These are phyloP conservation scores for Kwoniella dendrophila DNA, from an alignment of 768 basidiomycete genomes.

Conservation along the genomic window DNA sequence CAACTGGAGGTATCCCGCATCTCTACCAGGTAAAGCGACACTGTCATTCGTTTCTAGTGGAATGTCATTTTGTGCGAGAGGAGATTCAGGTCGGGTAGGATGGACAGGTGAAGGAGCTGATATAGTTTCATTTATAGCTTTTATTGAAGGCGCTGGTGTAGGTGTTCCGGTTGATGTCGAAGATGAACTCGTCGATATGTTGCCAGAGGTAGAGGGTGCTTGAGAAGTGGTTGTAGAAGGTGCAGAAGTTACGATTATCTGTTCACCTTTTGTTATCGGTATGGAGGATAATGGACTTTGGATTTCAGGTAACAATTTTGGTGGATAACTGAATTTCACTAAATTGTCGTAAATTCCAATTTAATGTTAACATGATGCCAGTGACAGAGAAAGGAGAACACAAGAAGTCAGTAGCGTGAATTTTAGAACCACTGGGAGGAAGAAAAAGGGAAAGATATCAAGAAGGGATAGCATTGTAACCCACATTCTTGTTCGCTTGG, in stretches of 20 bases:
- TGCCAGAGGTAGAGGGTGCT: conserved; percentile 17
- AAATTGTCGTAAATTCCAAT: too few relatives aligned
- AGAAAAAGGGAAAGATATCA: neutral
- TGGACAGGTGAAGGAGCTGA: conserved; percentile 28
- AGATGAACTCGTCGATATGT: conserved; percentile 3
- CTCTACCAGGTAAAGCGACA: conserved; percentile 36
- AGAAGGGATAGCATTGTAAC: neutral
- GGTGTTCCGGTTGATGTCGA: conserved; percentile 29
- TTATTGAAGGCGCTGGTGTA: conserved; percentile 34
- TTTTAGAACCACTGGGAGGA: too few relatives aligned
- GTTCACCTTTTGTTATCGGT: conserved; percentile 76
- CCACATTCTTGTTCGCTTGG: conserved; percentile 76
- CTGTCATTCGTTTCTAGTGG: conserved; percentile 14
- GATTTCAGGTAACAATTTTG: conserved; percentile 68
- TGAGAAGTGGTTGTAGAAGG: conserved; percentile 14
- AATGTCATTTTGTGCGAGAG: conserved; percentile 48
- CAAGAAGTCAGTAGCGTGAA: too few relatives aligned
- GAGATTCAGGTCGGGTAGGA: conserved; percentile 13
- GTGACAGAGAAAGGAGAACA: too few relatives aligned
- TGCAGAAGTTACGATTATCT: conserved; percentile 70
- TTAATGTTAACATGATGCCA: too few relatives aligned
- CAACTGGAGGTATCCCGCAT: conserved; percentile 39
- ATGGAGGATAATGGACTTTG: conserved; percentile 64
- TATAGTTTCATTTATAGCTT: conserved; percentile 28
- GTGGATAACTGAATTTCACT: conserved; percentile 74